phyloP scores from a whole-genome alignment of 345 rosid genomes.

The Eutrema japonicum region DNA sequence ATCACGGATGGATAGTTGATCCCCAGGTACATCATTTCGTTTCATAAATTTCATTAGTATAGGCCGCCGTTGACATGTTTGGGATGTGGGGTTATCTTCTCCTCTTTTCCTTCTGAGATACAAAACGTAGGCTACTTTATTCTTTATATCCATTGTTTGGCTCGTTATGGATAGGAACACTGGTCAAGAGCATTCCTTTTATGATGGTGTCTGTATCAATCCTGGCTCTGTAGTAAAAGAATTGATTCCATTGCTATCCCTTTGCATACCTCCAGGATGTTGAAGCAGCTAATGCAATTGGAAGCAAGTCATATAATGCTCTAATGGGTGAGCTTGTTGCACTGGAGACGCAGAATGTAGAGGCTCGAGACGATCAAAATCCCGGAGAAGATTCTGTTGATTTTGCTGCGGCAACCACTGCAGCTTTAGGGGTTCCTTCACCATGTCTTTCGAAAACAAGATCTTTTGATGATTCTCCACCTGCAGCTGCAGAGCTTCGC shows the following conservation, averaged over 20 bases:
- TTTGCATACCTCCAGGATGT: conserved; percentile 60
- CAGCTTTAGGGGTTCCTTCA: conserved; percentile 93
- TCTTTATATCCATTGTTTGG: conserved; percentile 18
- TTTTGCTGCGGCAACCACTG: conserved; percentile 98
- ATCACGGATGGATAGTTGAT: conserved; percentile 99
- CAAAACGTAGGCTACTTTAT: conserved; percentile 10
- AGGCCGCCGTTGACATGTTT: conserved; percentile 8
- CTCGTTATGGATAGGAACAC: conserved; percentile 32
- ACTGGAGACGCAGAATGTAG: conserved; percentile 64
- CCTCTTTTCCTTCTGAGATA: conserved; percentile 23
- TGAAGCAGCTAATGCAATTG: conserved; percentile 81
- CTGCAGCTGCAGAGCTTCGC: conserved; percentile 52
- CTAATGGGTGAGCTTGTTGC: conserved; percentile 90
- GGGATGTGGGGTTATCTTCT: conserved; percentile 27
- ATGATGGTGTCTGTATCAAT: conserved; percentile 6
- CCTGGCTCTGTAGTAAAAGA: conserved; percentile 2
- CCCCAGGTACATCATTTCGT: conserved; percentile 66
- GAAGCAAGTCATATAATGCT: conserved; percentile 87
- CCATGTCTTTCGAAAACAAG: conserved; percentile 78
- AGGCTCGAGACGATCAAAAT: conserved; percentile 47
- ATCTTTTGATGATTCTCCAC: conserved; percentile 81
- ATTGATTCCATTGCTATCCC: conserved; percentile 16
- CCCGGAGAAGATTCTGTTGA: conserved; percentile 77
- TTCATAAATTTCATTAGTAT: not conserved
- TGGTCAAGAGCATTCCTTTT: conserved; percentile 14